Evolutionary conservation across 148 eudicot genomes (phyloP).

Genomic region (Bassia scoparia): DNA sequence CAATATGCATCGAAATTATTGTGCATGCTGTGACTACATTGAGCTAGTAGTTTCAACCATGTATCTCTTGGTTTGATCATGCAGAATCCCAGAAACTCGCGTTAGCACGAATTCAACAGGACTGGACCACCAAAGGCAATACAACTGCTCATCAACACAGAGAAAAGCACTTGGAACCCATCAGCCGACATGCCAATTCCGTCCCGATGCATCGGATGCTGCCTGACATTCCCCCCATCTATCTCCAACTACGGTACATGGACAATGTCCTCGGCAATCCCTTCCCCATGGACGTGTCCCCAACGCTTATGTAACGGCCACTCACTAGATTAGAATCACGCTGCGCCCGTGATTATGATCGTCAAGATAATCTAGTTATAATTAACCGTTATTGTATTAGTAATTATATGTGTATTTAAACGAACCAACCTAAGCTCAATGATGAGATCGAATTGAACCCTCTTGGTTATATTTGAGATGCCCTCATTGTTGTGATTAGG

Average conservation of each 20-base stretch:
- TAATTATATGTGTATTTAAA: background rate
- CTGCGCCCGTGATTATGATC: too few species aligned
- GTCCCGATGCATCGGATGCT: slow-evolving; percentile 65
- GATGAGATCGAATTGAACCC: too few species aligned
- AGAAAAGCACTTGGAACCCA: slow-evolving; percentile 98
- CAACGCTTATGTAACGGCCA: slow-evolving; percentile 46
- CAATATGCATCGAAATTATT: too few species aligned
- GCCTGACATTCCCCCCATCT: slow-evolving; percentile 38
- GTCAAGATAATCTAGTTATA: background rate
- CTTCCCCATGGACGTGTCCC: slow-evolving; percentile 76
- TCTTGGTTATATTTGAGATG: background rate
- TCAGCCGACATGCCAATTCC: slow-evolving; percentile 90
- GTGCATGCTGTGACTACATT: too few species aligned
- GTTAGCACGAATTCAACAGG: slow-evolving; percentile 83
- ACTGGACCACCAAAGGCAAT: slow-evolving; percentile 87
- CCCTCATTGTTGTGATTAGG: background rate
- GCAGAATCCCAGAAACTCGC: slow-evolving; percentile 91
- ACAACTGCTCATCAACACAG: slow-evolving; percentile 97
- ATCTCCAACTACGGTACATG: slow-evolving; percentile 42
- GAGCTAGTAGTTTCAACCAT: too few species aligned
- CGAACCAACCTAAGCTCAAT: background rate
- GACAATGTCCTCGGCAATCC: slow-evolving; percentile 69
- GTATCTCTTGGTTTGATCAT: background rate
- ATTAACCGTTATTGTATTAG: background rate
- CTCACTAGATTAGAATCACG: too few species aligned